phyloP scores from a whole-genome alignment of 2,329 filamentous ascomycete species.

The Rasamsonia emersonii region DNA sequence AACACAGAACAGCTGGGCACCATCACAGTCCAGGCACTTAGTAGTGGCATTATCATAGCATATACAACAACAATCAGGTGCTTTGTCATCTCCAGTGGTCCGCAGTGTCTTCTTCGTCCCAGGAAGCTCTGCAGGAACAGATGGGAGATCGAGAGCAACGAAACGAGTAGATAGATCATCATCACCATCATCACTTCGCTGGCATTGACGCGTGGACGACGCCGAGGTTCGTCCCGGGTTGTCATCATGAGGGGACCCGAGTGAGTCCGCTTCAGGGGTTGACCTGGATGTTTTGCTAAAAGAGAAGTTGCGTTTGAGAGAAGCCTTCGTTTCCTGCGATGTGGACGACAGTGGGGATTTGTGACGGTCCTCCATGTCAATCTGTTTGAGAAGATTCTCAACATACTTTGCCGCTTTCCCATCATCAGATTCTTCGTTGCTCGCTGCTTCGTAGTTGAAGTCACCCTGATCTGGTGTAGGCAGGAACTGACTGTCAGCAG shows the following conservation, averaged over 20 bases:
- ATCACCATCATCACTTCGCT: not conserved
- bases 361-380: constrained; percentile 1
- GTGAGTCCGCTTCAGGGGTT: too few relatives aligned
- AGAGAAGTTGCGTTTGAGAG: too few relatives aligned
- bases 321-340: too few relatives aligned
- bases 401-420: constrained; percentile 7
- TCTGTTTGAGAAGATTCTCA: constrained; percentile 5
- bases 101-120: not conserved
- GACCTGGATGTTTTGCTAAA: too few relatives aligned
- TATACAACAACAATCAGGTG: constrained; percentile 62
- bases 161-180: constrained; percentile 2
- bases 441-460: constrained; percentile 1
- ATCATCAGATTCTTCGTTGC: constrained; percentile 7
- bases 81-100: not conserved
- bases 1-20: constrained; percentile 60
- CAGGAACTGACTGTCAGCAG: too few relatives aligned
- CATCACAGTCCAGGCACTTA: constrained; percentile 62
- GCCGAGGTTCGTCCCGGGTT: constrained; percentile 14
- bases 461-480: constrained; percentile 1
- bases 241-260: too few relatives aligned
- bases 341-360: constrained; percentile 2
- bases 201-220: not conserved
- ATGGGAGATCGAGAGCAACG: constrained; percentile 6
- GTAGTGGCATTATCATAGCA: constrained; percentile 71
- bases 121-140: constrained; percentile 7